Evolutionary conservation across 495 filamentous ascomycete genomes (phyloP).

Genomic region (Trichoderma virens): DNA sequence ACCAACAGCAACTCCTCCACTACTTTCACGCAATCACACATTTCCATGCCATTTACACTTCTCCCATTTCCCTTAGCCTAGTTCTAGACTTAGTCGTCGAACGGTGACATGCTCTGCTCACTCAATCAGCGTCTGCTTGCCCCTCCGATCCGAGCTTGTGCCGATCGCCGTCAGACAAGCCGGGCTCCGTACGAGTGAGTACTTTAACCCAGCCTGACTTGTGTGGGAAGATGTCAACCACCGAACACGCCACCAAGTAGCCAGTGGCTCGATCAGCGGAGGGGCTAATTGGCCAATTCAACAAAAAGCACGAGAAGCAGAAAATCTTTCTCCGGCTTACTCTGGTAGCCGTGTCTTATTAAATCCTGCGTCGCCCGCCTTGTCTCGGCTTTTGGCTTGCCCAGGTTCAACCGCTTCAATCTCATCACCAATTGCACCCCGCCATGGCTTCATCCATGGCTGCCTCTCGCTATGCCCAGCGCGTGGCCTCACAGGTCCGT

Average conservation of each 20-base stretch:
- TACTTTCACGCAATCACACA: too few relatives aligned
- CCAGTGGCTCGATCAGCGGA: neutral
- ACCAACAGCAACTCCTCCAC: too few relatives aligned
- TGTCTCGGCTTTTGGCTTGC: neutral
- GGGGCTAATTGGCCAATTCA: neutral
- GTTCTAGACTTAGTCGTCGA: too few relatives aligned
- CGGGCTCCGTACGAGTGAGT: too few relatives aligned
- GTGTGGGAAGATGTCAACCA: neutral
- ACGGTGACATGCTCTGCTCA: too few relatives aligned
- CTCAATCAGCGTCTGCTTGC: neutral
- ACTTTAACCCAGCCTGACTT: neutral
- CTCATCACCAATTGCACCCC: neutral
- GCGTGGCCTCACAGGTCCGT: neutral
- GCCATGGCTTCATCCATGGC: neutral
- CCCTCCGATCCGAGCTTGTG: neutral
- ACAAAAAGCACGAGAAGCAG: neutral
- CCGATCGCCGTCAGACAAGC: neutral
- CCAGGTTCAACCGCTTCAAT: neutral
- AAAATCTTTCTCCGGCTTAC: neutral
- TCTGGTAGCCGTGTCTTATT: neutral
- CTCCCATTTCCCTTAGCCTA: too few relatives aligned
- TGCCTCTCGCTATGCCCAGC: conserved; percentile 2
- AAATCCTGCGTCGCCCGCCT: neutral
- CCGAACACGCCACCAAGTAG: conserved; percentile 2
- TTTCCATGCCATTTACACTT: too few relatives aligned